Evolutionary conservation across 805 yeast genomes (phyloP), one percentile per base, ranked within the genome.

Genomic region (Pichia occidentalis): DNA sequence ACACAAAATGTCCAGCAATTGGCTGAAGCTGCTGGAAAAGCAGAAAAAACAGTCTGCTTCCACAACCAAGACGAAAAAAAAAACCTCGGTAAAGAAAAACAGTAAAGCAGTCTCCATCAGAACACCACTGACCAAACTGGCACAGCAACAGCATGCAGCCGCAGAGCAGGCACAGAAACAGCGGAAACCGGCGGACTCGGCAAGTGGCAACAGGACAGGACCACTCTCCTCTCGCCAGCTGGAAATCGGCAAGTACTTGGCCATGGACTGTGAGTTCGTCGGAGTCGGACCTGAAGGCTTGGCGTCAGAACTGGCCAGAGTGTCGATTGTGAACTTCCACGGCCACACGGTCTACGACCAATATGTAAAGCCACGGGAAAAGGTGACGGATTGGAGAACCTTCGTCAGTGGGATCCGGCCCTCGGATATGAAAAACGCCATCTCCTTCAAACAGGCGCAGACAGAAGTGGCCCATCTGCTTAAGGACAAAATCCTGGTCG

Each of bases 231-330:
- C 21, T 14, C 29, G 34, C 5, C 29, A 43, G 19, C 37, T 31
- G 23, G 68, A 70, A 30, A 64, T 77, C 1, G 96, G 96, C 1
- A 81, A 73, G 50, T 87, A 72, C 48, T 43, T 87, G 2, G 85
- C 95, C 1, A 74, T 88, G 44, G 97, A 88, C 60, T 87, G 97
- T 64, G 97, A 88, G 51, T 87, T 88, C 65, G 97, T 88, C 2
- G 96, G 96, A 9, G 80, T 83, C 2, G 96, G 95, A 0, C 73
- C 71, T 5, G 79, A 77, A 8, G 94, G 94, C 5, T 42, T 55
- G 8, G 75, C 68, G 32, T 77, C 86, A 5, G 90, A 79, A 1
- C 64, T 88, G 12, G 97, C 95, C 0, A 69, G 97, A 48, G 92
- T 87, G 0, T 85, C 96, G 0, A 64, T 88, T 10, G 96, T 88